phyloP scores from a whole-genome alignment of 2,329 filamentous ascomycete genomes.

The Botryosphaeria dothidea region DNA sequence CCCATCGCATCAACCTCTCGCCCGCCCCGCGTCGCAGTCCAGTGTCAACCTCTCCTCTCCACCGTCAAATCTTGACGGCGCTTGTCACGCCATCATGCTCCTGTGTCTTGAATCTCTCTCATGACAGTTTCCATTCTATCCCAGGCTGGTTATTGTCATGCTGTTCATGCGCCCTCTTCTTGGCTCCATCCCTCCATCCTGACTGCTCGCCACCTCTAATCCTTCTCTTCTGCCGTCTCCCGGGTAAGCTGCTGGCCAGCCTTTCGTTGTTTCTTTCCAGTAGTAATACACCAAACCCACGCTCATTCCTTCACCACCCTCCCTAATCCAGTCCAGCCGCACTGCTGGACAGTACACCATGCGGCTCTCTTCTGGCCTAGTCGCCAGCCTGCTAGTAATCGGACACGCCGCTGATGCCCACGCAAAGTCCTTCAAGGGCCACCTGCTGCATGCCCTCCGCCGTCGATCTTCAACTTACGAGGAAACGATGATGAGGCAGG shows the following conservation, averaged over 20 bases:
- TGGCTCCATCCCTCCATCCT: slow-evolving; percentile 4
- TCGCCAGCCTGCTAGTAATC: slow-evolving; percentile 35
- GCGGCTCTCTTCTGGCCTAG: slow-evolving; percentile 32
- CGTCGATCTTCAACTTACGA: slow-evolving; percentile 30
- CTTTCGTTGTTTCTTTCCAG: slow-evolving; percentile 2
- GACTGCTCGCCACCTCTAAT: neutral
- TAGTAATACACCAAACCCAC: slow-evolving; percentile 35
- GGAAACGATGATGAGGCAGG: slow-evolving; percentile 22
- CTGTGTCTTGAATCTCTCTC: slow-evolving; percentile 14
- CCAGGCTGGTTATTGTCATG: neutral
- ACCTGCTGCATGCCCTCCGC: slow-evolving; percentile 27
- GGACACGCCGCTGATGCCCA: slow-evolving; percentile 23
- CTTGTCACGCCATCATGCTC: slow-evolving; percentile 18
- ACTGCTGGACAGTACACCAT: slow-evolving; percentile 26
- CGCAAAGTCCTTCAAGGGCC: neutral
- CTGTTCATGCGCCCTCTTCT: slow-evolving; percentile 9
- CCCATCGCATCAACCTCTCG: slow-evolving; percentile 5
- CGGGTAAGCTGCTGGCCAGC: slow-evolving; percentile 18
- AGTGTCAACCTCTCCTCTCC: slow-evolving; percentile 12
- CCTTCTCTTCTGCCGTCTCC: neutral
- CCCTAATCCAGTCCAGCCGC: neutral
- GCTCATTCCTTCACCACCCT: slow-evolving; percentile 30
- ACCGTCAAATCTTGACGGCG: neutral
- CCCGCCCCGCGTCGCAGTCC: slow-evolving; percentile 12
- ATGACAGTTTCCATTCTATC: slow-evolving; percentile 3